Conservation (phyloP, 2,329 filamentous ascomycete genomes). For the Talaromyces atroroseus region DNA sequence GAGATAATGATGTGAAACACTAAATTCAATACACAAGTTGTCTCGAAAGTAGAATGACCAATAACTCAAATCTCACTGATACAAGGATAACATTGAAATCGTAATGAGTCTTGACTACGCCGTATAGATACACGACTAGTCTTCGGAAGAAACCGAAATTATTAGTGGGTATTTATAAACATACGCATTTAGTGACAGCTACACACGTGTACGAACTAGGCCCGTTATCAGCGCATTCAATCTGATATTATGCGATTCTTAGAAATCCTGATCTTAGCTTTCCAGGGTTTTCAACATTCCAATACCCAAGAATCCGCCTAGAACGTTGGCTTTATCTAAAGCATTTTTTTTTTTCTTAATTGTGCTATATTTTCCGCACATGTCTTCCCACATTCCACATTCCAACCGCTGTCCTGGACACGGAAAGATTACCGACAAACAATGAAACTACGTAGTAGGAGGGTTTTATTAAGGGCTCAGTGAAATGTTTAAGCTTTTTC, state of each 20-base stretch:
- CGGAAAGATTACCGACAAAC: background rate
- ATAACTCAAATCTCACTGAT: too few relatives aligned
- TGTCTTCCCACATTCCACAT: conserved; percentile 10
- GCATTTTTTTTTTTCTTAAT: background rate
- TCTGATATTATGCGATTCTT: background rate
- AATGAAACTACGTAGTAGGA: too few relatives aligned
- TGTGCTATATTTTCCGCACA: background rate
- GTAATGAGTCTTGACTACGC: too few relatives aligned
- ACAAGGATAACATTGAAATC: too few relatives aligned
- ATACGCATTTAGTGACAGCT: background rate
- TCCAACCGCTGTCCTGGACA: conserved; percentile 7
- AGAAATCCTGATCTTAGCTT: background rate
- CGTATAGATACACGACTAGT: background rate
- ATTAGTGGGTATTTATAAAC: background rate
- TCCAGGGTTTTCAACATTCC: background rate
- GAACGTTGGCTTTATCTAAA: background rate
- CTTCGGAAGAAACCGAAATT: background rate
- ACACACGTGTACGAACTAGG: background rate
- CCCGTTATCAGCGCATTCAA: background rate
- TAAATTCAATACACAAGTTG: too few relatives aligned
- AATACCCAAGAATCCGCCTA: background rate
- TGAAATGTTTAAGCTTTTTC: too few relatives aligned
- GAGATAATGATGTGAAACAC: too few relatives aligned
- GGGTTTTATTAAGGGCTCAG: too few relatives aligned
- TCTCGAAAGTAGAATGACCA: too few relatives aligned